Evolutionary conservation across 1,139 yeast species (phyloP).

Genomic region (Magnusiomyces ingens): DNA sequence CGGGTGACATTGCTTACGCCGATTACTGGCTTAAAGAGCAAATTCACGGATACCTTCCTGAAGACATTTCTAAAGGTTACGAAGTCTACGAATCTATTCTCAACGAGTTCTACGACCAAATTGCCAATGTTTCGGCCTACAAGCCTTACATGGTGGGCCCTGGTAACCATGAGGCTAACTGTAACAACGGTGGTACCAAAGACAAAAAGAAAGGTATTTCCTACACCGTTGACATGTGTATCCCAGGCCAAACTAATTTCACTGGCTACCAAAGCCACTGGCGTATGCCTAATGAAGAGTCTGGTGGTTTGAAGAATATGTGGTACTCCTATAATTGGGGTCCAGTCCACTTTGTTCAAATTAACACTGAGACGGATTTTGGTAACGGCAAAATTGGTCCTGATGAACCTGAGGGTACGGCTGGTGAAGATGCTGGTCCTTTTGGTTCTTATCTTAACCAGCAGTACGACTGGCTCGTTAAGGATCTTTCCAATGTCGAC

Average conservation of each 20-base stretch:
- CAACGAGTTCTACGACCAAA: constrained; percentile 25
- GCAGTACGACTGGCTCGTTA: constrained; percentile 35
- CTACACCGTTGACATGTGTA: constrained; percentile 21
- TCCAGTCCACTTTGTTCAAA: constrained; percentile 28
- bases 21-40: constrained; percentile 27
- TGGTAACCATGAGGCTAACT: constrained; percentile 30
- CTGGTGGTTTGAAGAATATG: constrained; percentile 24
- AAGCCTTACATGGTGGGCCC: constrained; percentile 30
- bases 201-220: constrained; percentile 12
- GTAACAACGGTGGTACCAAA: constrained; percentile 25
- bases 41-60: constrained; percentile 20
- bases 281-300: constrained; percentile 25
- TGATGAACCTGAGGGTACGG: constrained; percentile 23
- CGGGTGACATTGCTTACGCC: constrained; percentile 30
- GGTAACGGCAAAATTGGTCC: constrained; percentile 25
- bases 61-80: constrained; percentile 12
- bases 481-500: constrained; percentile 38
- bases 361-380: constrained; percentile 30
- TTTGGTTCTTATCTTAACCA: constrained; percentile 23
- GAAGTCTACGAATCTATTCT: constrained; percentile 23
- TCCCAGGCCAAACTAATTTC: constrained; percentile 24
- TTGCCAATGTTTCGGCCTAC: constrained; percentile 22
- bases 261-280: constrained; percentile 25
- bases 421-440: constrained; percentile 22
- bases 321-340: constrained; percentile 33